Conservation (phyloP, 768 basidiomycete genomes). For the Xerocomus potaroensis region DNA sequence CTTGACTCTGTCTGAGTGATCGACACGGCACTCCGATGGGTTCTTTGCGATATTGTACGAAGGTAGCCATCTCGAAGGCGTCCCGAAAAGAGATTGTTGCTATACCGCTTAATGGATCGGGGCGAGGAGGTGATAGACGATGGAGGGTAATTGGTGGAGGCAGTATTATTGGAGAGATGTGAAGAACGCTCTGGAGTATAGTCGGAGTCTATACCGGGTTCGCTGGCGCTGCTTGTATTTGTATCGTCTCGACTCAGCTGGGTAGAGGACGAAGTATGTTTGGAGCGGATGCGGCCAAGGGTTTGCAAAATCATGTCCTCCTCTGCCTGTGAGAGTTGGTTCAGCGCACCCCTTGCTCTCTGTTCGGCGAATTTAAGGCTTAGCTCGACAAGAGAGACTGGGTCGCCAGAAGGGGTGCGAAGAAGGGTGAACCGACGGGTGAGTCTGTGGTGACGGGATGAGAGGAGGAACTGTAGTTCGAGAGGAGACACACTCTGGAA, state of each 20-base stretch:
- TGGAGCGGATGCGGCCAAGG: slow-evolving; percentile 50
- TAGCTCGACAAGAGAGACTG: slow-evolving; percentile 61
- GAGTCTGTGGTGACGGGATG: slow-evolving; percentile 46
- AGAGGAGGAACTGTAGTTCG: slow-evolving; percentile 7
- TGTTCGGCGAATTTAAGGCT: slow-evolving; percentile 70
- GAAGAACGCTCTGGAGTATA: slow-evolving; percentile 31
- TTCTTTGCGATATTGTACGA: slow-evolving; percentile 49
- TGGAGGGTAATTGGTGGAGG: slow-evolving; percentile 34
- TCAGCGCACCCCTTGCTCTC: slow-evolving; percentile 60
- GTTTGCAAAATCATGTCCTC: slow-evolving; percentile 82
- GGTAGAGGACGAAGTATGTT: slow-evolving; percentile 21
- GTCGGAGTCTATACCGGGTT: slow-evolving; percentile 27
- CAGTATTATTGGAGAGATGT: slow-evolving; percentile 35
- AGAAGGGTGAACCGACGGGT: slow-evolving; percentile 80
- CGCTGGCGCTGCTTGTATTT: slow-evolving; percentile 11
- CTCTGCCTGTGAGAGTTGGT: slow-evolving; percentile 76
- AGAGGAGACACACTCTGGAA: slow-evolving; percentile 66
- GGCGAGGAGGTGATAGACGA: slow-evolving; percentile 40
- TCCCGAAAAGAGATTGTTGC: slow-evolving; percentile 84
- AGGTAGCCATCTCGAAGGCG: slow-evolving; percentile 70
- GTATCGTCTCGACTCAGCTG: slow-evolving; percentile 18
- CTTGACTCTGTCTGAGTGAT: slow-evolving; percentile 46
- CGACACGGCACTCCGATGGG: slow-evolving; percentile 34
- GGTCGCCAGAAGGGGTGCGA: slow-evolving; percentile 61
- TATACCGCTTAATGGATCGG: slow-evolving; percentile 65